Evolutionary conservation across 768 basidiomycete genomes (phyloP), one percentile per base, ranked within the genome.

Genomic region (Mycena galericulata): DNA sequence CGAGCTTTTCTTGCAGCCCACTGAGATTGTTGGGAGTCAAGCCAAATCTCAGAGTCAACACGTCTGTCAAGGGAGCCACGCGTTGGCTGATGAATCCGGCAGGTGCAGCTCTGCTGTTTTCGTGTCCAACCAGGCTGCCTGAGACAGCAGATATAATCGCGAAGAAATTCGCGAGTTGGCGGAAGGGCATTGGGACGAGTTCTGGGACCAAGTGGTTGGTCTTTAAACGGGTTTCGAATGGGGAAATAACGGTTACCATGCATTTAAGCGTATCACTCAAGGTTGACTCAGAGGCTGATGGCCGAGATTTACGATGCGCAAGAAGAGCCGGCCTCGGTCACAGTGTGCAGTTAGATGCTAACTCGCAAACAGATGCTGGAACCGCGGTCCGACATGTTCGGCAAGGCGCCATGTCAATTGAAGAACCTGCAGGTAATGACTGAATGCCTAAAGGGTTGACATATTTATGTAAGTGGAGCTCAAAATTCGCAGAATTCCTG

Each of bases 1-100:
- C n/a, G n/a, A n/a, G n/a, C n/a, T n/a, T n/a, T n/a, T n/a, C n/a
- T n/a, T 66, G 34, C 15, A 66, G 36, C 20, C 65, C 65, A 22
- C 14, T 29, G 56, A 66, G n/a, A 45, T 66, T 59, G 32, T 59
- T 58, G 34, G 55, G 46, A 22, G 65, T n/a, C 55, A 66, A 53
- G 9, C 18, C 65, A 34, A 66, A 30, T 22, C 56, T 29, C 34
- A 66, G 47, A 27, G 65, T 66, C n/a, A 66, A 27, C 18, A 36
- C 36, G 17, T 49, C 65, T n/a, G 20, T 32, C 17, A 32, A 18
- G 7, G 55, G 55, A 11, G 47, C 65, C 18, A 38, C 17, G 26
- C 65, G 56, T 18, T 49, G 30, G 32, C 45, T 30, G 36, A 50
- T 4, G 40, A 66, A 66, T 29, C 65, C 65, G 12, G 45, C 30